Conservation (phyloP, 352 stramenopile species). For the Plasmopara muralis region DNA sequence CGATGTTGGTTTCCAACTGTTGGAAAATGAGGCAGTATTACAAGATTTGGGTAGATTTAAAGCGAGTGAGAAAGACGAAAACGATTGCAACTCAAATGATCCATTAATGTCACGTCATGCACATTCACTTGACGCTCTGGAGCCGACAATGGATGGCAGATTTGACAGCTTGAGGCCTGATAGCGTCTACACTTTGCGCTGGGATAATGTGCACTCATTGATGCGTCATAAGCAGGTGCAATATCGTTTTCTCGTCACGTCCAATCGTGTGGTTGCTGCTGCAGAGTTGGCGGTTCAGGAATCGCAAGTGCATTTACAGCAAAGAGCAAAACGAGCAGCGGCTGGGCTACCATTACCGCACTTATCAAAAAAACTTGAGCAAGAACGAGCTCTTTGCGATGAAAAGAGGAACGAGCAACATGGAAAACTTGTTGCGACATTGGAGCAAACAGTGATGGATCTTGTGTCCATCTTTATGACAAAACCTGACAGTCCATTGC, state of each 20-base stretch:
- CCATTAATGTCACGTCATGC: too few relatives aligned
- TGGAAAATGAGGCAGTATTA: conserved; percentile 33
- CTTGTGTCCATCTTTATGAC: conserved; percentile 34
- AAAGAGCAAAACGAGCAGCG: conserved; percentile 15
- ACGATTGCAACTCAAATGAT: background rate
- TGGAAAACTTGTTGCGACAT: too few relatives aligned
- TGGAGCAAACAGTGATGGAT: too few relatives aligned
- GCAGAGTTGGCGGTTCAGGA: conserved; percentile 36
- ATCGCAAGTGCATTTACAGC: conserved; percentile 1
- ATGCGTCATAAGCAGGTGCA: conserved; percentile 18
- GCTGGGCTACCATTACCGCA: conserved; percentile 1
- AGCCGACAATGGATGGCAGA: conserved; percentile 5
- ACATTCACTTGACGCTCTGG: too few relatives aligned
- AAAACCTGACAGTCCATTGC: conserved; percentile 57
- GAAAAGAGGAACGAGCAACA: conserved; percentile 11
- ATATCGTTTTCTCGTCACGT: conserved; percentile 50
- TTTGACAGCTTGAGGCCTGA: conserved; percentile 10
- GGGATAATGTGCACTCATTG: too few relatives aligned
- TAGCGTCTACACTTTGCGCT: too few relatives aligned
- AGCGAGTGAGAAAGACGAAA: conserved; percentile 8
- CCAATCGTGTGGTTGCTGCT: conserved; percentile 30
- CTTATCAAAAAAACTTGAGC: conserved; percentile 32
- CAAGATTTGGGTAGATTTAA: conserved; percentile 35
- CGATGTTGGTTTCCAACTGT: conserved; percentile 56
- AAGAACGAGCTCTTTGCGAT: conserved; percentile 26